Conservation (phyloP, 2,329 filamentous ascomycete genomes). For the Plenodomus tracheiphilus region DNA sequence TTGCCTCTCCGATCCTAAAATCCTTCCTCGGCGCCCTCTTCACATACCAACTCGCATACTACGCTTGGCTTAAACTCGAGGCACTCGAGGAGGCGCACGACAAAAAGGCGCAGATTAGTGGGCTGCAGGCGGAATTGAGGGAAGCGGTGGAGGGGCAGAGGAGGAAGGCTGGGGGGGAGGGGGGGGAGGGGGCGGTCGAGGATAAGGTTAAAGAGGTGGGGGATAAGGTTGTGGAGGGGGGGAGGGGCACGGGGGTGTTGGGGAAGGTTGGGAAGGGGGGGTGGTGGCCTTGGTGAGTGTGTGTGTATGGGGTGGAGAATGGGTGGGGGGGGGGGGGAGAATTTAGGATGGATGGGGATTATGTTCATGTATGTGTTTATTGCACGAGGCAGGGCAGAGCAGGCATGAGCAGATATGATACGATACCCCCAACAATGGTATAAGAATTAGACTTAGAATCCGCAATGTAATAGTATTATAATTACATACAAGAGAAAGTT, state of each 20-base stretch:
- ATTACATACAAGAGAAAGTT: too few relatives aligned
- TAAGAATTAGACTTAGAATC: too few relatives aligned
- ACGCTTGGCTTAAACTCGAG: conserved; percentile 74
- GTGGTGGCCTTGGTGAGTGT: neutral
- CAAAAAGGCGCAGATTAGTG: conserved; percentile 40
- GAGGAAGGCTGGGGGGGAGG: conserved; percentile 18
- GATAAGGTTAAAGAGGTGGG: conserved; percentile 15
- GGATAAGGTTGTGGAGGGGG: neutral
- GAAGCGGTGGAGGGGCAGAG: conserved; percentile 14
- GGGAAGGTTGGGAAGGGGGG: neutral
- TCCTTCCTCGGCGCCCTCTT: conserved; percentile 74
- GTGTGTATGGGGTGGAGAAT: too few relatives aligned
- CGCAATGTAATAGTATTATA: too few relatives aligned
- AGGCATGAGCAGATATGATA: too few relatives aligned
- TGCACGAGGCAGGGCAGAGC: too few relatives aligned
- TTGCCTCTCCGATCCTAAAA: conserved; percentile 73
- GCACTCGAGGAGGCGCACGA: conserved; percentile 67
- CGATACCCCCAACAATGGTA: too few relatives aligned
- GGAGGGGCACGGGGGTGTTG: neutral
- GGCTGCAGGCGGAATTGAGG: conserved; percentile 19
- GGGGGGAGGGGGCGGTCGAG: conserved; percentile 13
- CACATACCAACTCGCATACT: conserved; percentile 78
- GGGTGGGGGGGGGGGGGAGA: too few relatives aligned
- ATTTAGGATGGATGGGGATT: too few relatives aligned
- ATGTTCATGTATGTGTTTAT: too few relatives aligned